Base-by-base conservation (phyloP, 2,329 filamentous ascomycete genomes). In the Kalmusia sp. region DNA sequence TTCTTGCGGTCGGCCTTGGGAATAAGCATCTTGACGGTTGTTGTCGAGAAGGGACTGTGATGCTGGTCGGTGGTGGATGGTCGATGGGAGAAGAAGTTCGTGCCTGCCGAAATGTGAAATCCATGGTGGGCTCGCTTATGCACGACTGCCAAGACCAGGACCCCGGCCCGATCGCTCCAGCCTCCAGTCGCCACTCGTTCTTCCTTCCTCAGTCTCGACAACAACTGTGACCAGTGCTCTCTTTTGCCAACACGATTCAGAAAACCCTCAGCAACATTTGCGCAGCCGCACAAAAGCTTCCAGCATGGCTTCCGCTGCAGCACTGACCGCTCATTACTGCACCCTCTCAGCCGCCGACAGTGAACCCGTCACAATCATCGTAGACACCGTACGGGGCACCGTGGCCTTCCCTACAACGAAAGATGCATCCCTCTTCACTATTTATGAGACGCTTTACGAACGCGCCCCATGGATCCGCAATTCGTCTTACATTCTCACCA, bases 1-100 rank as follows among this genome's bases (percentile, higher is more conserved):
- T 92, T 92, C 91, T 99, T 99, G 86, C 96, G 93, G 86, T 99
- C 95, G 82, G 92, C 90, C 90, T 98, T 98, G 81, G 95, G 95
- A 82, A 99, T 99, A 86, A 99, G 90, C 95, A 80, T 80, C 69
- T 79, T 80, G 75, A 72, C 76, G 72, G 33, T 38, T 47, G 44
- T 47, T 33, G 33, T 27, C n/a, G 33, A 47, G 12, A 24, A 21
- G n/a, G 21, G 33, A 47, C 31, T 47, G 75, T 64, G 44, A 33
- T 47, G 44, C 33, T 47, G 31, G 44, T 27, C 44, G 44, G 33
- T 47, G 44, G 28, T 35, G 30, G 35, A 40, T 54, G 51, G 54
- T 60, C 55, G 58, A 60, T 58, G 51, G 51, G 41, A 38, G 59
- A 62, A 54, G 48, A 41, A 54, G 51, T 54, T 51, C 46, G 54